Evolutionary conservation across 768 basidiomycete genomes (phyloP), one percentile per base, ranked within the genome.

Genomic region (Leccinellum rugosiceps): DNA sequence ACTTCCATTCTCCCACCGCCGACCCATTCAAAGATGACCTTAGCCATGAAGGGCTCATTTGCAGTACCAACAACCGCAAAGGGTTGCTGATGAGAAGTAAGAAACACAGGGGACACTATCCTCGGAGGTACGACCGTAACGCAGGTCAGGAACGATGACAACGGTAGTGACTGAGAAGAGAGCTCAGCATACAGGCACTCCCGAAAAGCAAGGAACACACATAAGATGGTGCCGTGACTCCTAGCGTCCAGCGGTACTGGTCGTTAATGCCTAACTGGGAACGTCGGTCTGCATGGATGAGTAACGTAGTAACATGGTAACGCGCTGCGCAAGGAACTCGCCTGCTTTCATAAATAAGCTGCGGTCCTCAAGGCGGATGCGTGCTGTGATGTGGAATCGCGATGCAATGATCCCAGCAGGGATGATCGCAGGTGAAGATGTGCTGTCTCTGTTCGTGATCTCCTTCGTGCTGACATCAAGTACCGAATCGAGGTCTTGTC

Each of bases 181-280:
- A 25, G 44, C 4, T 53, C 50, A 41, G 35, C 9, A 50, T 28
- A 32, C 43, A 55, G 41, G 49, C n/a, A 50, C 52, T 15, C 41
- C 15, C 41, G 19, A 51, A 19, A 55, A 35, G n/a, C 23, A 52
- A 41, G 21, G 15, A 23, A 71, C 80, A 32, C 50, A 81, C 80
- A 61, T 81, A 81, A 30, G 77, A 78, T 5, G 81, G 80, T 14
- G 81, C 71, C 1, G 72, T 73, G 8, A 80, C 70, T 13, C 65
- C 65, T 7, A 82, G 58, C 63, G 77, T 74, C 80, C 80, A 83
- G n/a, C 74, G 71, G 63, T 81, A 80, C 3, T 78, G 67, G 61
- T 79, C 62, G 65, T 68, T 41, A 58, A 60, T 50, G 52, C 64
- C 34, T 31, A 59, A 31, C 53, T 57, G 52, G 9, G 63, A 54